Percentiles rank a stretch among this genome's conserved stretches.
Evolutionary conservation across 2,329 filamentous ascomycete species (phyloP).

Genomic region (Stemphylium vesicarium): DNA sequence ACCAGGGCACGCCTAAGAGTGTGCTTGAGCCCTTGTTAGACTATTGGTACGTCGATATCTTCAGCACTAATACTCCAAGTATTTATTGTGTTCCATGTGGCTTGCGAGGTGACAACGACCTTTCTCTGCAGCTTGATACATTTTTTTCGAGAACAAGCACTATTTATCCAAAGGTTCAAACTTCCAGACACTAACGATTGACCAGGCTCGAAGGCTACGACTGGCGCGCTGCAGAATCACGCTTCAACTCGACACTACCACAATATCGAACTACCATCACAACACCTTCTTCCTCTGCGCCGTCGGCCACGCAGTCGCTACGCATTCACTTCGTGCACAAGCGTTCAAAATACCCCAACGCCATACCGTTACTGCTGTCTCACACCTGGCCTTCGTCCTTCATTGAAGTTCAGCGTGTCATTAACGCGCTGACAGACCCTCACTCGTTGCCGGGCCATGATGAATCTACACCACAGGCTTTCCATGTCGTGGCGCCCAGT

Average conservation of each 20-base stretch:
- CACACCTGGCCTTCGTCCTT: constrained; percentile 72
- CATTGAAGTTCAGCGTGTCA: constrained; percentile 63
- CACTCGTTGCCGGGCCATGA: constrained; percentile 47
- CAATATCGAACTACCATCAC: constrained; percentile 67
- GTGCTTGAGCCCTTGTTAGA: constrained; percentile 70
- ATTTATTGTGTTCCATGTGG: no score
- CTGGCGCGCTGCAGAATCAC: constrained; percentile 66
- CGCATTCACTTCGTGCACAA: constrained; percentile 71
- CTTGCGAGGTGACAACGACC: no score
- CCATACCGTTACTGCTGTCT: constrained; percentile 68
- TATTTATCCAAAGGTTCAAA: no score
- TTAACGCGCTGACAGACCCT: constrained; percentile 62
- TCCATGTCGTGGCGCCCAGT: constrained; percentile 71
- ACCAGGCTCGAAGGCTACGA: constrained; percentile 67
- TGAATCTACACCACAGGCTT: constrained; percentile 51
- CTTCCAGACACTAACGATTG: constrained; percentile 24
- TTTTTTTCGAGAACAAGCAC: no score
- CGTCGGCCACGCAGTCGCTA: constrained; percentile 44
- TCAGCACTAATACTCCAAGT: no score
- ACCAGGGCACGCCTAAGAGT: constrained; percentile 63
- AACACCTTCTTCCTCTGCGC: constrained; percentile 16
- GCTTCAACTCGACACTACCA: constrained; percentile 64
- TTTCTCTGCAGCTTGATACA: no score
- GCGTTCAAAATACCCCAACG: constrained; percentile 59
- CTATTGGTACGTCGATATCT: constrained; percentile 55